These are phyloP conservation scores for Neurospora sp. DNA, from an alignment of 495 filamentous ascomycete species.

Conservation along the genomic window DNA sequence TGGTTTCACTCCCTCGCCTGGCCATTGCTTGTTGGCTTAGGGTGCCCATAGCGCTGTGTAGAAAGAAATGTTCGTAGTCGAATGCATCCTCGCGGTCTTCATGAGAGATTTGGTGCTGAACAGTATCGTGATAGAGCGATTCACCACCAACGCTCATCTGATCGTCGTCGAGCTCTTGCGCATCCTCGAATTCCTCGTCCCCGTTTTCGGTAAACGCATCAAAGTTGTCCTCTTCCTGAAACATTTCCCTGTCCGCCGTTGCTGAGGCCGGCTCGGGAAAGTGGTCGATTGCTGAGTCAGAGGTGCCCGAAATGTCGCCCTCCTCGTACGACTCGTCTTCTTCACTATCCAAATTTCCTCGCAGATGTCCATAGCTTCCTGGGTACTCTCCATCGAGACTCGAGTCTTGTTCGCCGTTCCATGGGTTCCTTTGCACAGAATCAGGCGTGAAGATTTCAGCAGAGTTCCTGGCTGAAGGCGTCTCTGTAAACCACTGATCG, in stretches of 20 bases:
- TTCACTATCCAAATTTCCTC: neutral
- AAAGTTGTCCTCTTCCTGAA: conserved; percentile 18
- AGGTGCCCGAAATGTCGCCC: neutral
- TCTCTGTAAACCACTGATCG: conserved; percentile 61
- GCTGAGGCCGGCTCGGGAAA: conserved; percentile 3
- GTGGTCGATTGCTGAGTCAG: conserved; percentile 4
- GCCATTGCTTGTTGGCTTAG: conserved; percentile 36
- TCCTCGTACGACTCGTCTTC: neutral
- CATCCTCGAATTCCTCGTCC: conserved; percentile 11
- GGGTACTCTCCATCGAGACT: conserved; percentile 17
- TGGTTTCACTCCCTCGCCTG: conserved; percentile 38
- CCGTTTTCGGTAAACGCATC: conserved; percentile 30
- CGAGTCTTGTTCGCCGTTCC: conserved; percentile 25
- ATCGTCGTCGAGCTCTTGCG: conserved; percentile 19
- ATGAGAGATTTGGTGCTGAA: conserved; percentile 49
- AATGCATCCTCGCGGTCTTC: conserved; percentile 96
- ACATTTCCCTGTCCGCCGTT: neutral
- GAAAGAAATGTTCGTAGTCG: conserved; percentile 92
- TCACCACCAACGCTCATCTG: conserved; percentile 39
- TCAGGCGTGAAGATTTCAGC: conserved; percentile 9
- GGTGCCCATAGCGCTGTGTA: conserved; percentile 81
- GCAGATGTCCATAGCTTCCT: neutral
- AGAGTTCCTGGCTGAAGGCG: conserved; percentile 19
- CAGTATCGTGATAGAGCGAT: conserved; percentile 48
- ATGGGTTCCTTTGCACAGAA: conserved; percentile 15